Percentiles rank a stretch among this genome's conserved stretches.
Conservation (phyloP, 1,139 yeast genomes). For the Meyerozyma athensensis region DNA sequence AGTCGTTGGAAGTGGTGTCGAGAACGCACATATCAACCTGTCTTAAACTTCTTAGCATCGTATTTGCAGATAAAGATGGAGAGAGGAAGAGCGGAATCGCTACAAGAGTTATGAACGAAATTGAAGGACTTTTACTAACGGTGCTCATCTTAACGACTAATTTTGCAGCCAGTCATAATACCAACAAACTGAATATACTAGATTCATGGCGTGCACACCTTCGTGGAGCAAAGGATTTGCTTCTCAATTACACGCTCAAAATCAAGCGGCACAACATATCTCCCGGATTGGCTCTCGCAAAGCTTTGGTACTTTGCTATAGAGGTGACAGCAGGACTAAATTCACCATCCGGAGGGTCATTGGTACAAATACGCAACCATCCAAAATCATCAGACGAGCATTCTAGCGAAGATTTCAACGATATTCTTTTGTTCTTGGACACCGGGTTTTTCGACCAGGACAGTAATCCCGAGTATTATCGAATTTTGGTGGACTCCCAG, state of each 20-base stretch:
- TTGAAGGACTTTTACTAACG: conserved; percentile 36
- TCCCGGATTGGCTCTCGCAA: conserved; percentile 41
- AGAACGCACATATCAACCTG: conserved; percentile 31
- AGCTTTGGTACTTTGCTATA: conserved; percentile 43
- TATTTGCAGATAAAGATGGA: conserved; percentile 17
- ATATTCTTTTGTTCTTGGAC: conserved; percentile 19
- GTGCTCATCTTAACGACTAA: conserved; percentile 33
- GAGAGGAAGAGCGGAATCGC: conserved; percentile 15
- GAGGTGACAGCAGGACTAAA: conserved; percentile 34
- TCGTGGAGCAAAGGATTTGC: conserved; percentile 37
- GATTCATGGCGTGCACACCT: conserved; percentile 38
- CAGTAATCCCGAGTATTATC: conserved; percentile 29
- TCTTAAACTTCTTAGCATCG: conserved; percentile 28
- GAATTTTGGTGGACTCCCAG: conserved; percentile 27
- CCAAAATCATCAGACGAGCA: conserved; percentile 2
- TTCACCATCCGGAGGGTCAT: conserved; percentile 30
- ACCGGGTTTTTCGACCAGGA: conserved; percentile 30
- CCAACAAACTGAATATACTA: conserved; percentile 15
- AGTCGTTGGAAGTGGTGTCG: conserved; percentile 26
- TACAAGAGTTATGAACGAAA: conserved; percentile 22
- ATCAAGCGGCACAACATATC: conserved; percentile 15
- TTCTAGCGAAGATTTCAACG: conserved; percentile 5
- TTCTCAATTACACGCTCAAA: conserved; percentile 26
- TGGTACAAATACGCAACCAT: conserved; percentile 9
- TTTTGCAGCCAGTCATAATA: conserved; percentile 29